Percentiles rank a stretch among this genome's conserved stretches.
phyloP scores from a whole-genome alignment of 306 rosid genomes.

The Pterocarpus macrocarpus region DNA sequence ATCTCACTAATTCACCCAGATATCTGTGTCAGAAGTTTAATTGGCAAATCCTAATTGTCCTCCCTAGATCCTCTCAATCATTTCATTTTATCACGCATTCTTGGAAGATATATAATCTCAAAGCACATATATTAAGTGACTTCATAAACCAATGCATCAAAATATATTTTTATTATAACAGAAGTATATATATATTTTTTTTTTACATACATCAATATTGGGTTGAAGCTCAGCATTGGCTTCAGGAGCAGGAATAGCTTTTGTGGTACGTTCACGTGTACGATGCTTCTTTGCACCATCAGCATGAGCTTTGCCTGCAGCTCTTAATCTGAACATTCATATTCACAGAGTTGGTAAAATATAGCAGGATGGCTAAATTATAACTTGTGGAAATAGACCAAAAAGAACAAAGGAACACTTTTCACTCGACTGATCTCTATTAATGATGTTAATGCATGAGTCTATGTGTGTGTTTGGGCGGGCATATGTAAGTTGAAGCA shows the following conservation, averaged over 20 bases:
- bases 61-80: conserved; percentile 13
- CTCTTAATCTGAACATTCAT: conserved; percentile 71
- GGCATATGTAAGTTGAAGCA: conserved; percentile 22
- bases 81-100: conserved; percentile 1
- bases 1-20: conserved; percentile 15
- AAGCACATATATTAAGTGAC: conserved; percentile 15
- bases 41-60: conserved; percentile 26
- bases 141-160: conserved; percentile 5
- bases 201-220: conserved; percentile 78
- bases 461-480: background rate
- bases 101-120: conserved; percentile 25
- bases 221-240: conserved; percentile 94
- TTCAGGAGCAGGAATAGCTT: conserved; percentile 77
- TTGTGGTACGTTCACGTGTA: conserved; percentile 74
- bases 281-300: conserved; percentile 80
- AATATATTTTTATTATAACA: background rate
- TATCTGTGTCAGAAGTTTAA: background rate
- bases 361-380: conserved; percentile 31
- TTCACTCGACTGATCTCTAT: background rate
- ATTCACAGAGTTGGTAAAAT: conserved; percentile 27
- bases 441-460: background rate
- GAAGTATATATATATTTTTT: background rate
- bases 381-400: conserved; percentile 28
- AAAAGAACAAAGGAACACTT: conserved; percentile 29
- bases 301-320: conserved; percentile 73